phyloP scores from a whole-genome alignment of 306 rosid species.

The Medicago ruthenica region DNA sequence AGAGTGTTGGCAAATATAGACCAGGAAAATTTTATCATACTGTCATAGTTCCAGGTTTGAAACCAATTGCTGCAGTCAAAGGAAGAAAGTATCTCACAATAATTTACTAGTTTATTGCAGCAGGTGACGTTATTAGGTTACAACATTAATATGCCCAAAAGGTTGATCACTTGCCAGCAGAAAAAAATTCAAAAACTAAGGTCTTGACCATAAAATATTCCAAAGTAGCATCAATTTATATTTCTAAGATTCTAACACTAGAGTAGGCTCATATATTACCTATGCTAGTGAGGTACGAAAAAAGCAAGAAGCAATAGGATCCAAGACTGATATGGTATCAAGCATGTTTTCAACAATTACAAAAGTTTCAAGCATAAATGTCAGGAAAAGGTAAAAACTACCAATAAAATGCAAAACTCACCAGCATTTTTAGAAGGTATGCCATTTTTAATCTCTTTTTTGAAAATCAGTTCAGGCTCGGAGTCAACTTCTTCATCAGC shows the following conservation, averaged over 20 bases:
- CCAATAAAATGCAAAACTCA: slow-evolving; percentile 41
- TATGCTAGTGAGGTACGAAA: background rate
- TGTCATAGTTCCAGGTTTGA: background rate
- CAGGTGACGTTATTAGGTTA: background rate
- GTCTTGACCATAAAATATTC: slow-evolving; percentile 1
- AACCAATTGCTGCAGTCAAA: background rate
- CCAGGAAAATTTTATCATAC: slow-evolving; percentile 2
- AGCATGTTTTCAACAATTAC: slow-evolving; percentile 33
- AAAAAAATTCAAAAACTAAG: background rate
- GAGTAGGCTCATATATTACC: background rate
- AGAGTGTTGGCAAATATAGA: background rate
- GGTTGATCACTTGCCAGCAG: slow-evolving; percentile 8
- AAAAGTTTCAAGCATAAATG: slow-evolving; percentile 12
- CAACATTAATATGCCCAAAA: slow-evolving; percentile 15
- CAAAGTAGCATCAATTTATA: slow-evolving; percentile 17
- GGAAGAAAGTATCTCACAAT: background rate
- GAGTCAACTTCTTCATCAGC: slow-evolving; percentile 92
- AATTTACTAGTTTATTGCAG: background rate
- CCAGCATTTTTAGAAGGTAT: slow-evolving; percentile 51
- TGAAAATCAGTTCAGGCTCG: slow-evolving; percentile 57
- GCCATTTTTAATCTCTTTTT: slow-evolving; percentile 56
- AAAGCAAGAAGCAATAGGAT: slow-evolving; percentile 5
- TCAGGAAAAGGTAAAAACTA: slow-evolving; percentile 9
- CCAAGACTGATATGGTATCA: background rate
- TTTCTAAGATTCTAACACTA: background rate